These are phyloP conservation scores for Acephala macrosclerotiorum DNA, from an alignment of 2,329 filamentous ascomycete genomes.

Conservation along the genomic window DNA sequence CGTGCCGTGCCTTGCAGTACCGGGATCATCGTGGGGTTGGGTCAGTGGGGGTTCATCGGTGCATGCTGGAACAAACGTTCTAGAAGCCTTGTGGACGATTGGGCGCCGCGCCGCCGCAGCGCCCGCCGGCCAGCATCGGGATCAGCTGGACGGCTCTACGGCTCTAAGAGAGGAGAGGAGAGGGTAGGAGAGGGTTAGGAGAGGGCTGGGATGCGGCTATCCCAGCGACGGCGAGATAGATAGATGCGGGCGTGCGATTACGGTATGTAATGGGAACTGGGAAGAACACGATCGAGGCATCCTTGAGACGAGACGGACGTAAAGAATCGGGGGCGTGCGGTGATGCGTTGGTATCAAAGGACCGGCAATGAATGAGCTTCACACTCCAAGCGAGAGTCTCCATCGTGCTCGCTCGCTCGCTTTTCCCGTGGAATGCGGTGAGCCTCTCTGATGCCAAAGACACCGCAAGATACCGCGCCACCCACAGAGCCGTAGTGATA, in stretches of 20 bases:
- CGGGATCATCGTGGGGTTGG: slow-evolving; percentile 1
- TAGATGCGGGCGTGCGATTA: not conserved
- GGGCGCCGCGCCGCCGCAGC: not conserved
- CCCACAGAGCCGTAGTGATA: not conserved
- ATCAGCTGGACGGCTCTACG: not conserved
- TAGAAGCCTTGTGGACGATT: slow-evolving; percentile 11
- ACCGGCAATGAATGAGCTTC: not conserved
- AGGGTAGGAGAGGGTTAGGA: too few species aligned
- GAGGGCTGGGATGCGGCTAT: slow-evolving; percentile 10
- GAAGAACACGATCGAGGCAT: not conserved
- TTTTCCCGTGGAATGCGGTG: not conserved
- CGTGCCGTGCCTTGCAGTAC: slow-evolving; percentile 9
- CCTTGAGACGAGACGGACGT: not conserved
- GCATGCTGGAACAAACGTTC: slow-evolving; percentile 8
- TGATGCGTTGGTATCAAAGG: not conserved
- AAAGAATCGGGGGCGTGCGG: not conserved
- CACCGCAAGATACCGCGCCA: too few species aligned
- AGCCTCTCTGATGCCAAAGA: not conserved
- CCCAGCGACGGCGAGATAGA: slow-evolving; percentile 6
- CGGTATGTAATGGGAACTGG: slow-evolving; percentile 7
- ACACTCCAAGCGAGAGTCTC: not conserved
- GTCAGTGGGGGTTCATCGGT: slow-evolving; percentile 1
- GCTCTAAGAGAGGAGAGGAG: too few species aligned
- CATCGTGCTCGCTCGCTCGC: not conserved
- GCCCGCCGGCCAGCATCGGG: not conserved